A percentile compares a stretch with the other conserved stretches of the same genome.
phyloP scores from a whole-genome alignment of 2,329 filamentous ascomycete genomes.

The Talaromyces sp. region DNA sequence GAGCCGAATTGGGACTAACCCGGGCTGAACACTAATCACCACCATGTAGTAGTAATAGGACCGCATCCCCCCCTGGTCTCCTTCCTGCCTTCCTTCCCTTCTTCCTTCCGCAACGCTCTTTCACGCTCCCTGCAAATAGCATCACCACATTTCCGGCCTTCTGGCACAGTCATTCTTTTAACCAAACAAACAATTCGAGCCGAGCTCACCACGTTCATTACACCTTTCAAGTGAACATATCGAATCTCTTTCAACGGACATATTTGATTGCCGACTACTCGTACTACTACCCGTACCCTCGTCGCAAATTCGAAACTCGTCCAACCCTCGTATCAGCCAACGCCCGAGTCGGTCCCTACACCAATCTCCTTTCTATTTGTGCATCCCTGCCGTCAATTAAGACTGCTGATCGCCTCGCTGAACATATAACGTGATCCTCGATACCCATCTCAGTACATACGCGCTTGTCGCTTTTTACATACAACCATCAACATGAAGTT shows the following conservation, averaged over 20 bases:
- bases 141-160: not conserved
- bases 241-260: not conserved
- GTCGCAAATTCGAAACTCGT: conserved; percentile 3
- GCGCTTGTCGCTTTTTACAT: conserved; percentile 2
- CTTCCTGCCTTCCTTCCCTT: not conserved
- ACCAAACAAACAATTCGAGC: conserved; percentile 8
- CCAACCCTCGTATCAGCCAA: conserved; percentile 1
- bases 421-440: conserved; percentile 1
- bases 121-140: conserved; percentile 9
- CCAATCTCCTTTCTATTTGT: conserved; percentile 9
- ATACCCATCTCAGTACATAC: conserved; percentile 6
- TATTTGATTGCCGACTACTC: not conserved
- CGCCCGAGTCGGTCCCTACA: not conserved
- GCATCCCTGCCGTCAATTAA: not conserved
- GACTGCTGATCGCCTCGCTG: not conserved
- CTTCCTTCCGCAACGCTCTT: conserved; percentile 5
- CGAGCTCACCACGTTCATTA: conserved; percentile 14
- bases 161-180: conserved; percentile 16
- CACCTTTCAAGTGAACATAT: not conserved
- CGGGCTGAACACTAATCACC: not conserved
- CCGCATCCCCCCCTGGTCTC: conserved; percentile 8
- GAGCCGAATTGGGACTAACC: not conserved
- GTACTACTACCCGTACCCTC: not conserved
- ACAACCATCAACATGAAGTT: conserved; percentile 35
- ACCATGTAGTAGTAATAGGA: conserved; percentile 3